Evolutionary conservation across 345 rosid species (phyloP).

Genomic region (Gossypium bickii): DNA sequence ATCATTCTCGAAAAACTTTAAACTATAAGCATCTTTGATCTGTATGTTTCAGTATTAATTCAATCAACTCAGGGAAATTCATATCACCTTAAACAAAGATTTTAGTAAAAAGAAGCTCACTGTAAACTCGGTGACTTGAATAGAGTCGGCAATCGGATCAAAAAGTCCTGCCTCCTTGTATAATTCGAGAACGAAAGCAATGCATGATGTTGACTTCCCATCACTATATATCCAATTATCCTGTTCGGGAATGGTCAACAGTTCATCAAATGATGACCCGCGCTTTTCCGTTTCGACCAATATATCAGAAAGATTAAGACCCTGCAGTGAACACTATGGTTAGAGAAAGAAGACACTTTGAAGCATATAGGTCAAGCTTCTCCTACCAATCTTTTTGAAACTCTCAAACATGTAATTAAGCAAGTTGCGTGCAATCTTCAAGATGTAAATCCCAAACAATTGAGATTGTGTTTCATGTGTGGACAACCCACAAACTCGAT

Average conservation of each 20-base stretch:
- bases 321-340: constrained; percentile 40
- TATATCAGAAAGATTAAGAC: constrained; percentile 72
- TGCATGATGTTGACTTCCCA: constrained; percentile 90
- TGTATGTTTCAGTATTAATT: constrained; percentile 28
- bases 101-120: background rate
- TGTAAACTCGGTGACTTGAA: constrained; percentile 97
- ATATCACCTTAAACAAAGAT: background rate
- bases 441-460: background rate
- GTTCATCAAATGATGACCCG: constrained; percentile 77
- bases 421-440: background rate
- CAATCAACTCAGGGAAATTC: background rate
- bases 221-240: constrained; percentile 91
- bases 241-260: constrained; percentile 85
- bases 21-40: constrained; percentile 88
- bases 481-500: background rate
- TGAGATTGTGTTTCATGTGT: background rate
- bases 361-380: background rate
- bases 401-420: background rate
- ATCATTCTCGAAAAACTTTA: constrained; percentile 28
- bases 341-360: background rate
- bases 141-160: constrained; percentile 50
- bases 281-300: constrained; percentile 82
- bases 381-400: background rate
- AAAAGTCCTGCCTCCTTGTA: constrained; percentile 94
- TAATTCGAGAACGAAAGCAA: constrained; percentile 88